phyloP scores from a whole-genome alignment of 352 stramenopile species.

The Thraustochytrium sp. region DNA sequence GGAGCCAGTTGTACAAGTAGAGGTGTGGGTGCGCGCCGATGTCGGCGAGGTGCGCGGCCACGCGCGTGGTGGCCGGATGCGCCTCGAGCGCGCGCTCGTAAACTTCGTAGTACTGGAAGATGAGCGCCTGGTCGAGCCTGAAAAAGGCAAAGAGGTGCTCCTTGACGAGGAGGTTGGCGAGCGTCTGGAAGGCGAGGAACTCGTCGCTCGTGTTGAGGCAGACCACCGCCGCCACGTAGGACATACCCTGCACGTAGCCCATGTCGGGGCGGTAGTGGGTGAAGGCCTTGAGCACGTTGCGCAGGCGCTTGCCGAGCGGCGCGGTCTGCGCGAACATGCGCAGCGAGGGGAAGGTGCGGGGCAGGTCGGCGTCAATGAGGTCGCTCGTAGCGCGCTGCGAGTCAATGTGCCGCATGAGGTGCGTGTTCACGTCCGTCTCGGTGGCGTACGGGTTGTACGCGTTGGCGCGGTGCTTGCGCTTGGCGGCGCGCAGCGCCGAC shows the following conservation, averaged over 20 bases:
- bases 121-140: constrained; percentile 67
- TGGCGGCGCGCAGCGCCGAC: too few species aligned
- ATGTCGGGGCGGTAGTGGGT: constrained; percentile 73
- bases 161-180: constrained; percentile 75
- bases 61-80: constrained; percentile 56
- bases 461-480: neutral
- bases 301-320: neutral
- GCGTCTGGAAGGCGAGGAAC: constrained; percentile 67
- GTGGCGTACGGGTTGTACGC: neutral
- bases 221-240: constrained; percentile 71
- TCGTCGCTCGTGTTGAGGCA: constrained; percentile 53
- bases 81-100: constrained; percentile 65
- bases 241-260: constrained; percentile 80
- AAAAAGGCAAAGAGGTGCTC: constrained; percentile 80
- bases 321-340: constrained; percentile 67
- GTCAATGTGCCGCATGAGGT: neutral
- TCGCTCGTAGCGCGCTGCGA: constrained; percentile 51
- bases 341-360: constrained; percentile 70
- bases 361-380: constrained; percentile 74
- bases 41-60: constrained; percentile 53
- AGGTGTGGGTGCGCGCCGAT: constrained; percentile 66
- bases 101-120: constrained; percentile 64
- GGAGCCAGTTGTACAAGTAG: constrained; percentile 79
- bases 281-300: constrained; percentile 70
- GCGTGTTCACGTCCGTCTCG: neutral